Evolutionary conservation across 2,329 filamentous ascomycete genomes (phyloP).

Genomic region (Fonsecaea monophora): DNA sequence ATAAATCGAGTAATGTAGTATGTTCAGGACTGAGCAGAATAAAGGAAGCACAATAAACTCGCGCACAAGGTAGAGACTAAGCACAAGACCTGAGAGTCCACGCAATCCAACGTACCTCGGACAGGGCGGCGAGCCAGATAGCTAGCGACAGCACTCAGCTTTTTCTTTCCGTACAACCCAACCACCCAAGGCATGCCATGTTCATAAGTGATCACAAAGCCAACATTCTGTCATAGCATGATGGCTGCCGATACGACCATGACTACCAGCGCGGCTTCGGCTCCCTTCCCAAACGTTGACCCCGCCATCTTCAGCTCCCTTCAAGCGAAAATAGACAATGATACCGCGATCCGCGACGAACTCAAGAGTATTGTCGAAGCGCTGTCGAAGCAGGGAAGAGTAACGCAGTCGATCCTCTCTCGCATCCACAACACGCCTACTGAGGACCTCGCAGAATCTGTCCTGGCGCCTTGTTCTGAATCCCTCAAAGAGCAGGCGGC

Average conservation of each 20-base stretch:
- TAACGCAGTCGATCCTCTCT: constrained; percentile 81
- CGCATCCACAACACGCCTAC: constrained; percentile 87
- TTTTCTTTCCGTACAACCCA: not conserved
- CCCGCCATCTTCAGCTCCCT: constrained; percentile 85
- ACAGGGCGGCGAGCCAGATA: too few species aligned
- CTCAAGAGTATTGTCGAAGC: constrained; percentile 80
- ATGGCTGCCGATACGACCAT: constrained; percentile 35
- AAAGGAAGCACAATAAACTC: too few species aligned
- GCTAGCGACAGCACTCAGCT: too few species aligned
- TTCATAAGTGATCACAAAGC: not conserved
- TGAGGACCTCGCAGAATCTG: constrained; percentile 65
- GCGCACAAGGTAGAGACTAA: too few species aligned
- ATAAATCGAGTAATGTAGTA: too few species aligned
- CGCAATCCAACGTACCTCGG: too few species aligned
- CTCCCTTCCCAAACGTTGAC: constrained; percentile 67
- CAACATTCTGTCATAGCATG: not conserved
- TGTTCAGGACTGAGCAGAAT: too few species aligned
- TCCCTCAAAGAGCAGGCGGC: constrained; percentile 75
- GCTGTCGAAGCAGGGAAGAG: constrained; percentile 80
- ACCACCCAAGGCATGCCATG: not conserved
- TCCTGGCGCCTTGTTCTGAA: constrained; percentile 73
- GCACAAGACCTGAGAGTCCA: too few species aligned
- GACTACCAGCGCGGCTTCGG: constrained; percentile 29
- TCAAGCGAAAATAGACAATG: constrained; percentile 88
- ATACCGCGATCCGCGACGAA: constrained; percentile 79